Evolutionary conservation across 2,329 filamentous ascomycete species (phyloP).

Genomic region (Cladorrhinum sp.): DNA sequence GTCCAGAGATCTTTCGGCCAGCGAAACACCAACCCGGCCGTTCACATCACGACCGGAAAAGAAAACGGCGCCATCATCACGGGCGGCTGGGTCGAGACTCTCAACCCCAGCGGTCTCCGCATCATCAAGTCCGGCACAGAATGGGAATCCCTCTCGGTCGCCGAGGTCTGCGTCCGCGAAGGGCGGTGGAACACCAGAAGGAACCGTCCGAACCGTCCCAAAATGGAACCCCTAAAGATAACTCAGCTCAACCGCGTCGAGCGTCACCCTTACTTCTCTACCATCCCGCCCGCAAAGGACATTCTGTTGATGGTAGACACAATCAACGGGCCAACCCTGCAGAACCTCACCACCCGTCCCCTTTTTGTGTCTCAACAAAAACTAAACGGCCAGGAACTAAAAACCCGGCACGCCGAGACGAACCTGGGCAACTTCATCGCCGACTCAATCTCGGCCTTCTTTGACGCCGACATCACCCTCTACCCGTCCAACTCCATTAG

Average conservation of each 20-base stretch:
- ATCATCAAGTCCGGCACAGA: neutral
- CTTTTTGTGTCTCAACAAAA: neutral
- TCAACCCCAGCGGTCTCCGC: neutral
- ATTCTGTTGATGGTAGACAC: slow-evolving; percentile 1
- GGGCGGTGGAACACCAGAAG: neutral
- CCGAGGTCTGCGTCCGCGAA: neutral
- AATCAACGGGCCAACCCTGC: neutral
- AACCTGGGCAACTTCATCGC: slow-evolving; percentile 3
- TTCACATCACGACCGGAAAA: neutral
- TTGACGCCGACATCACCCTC: neutral
- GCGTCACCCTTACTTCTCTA: neutral
- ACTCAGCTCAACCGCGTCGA: neutral
- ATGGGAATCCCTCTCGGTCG: neutral
- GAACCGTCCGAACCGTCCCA: neutral
- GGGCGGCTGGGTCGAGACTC: neutral
- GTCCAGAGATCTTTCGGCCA: neutral
- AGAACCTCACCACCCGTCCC: neutral
- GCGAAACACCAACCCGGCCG: neutral
- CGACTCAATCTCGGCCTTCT: slow-evolving; percentile 2
- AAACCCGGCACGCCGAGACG: neutral
- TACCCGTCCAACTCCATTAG: neutral
- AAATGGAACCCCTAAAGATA: neutral
- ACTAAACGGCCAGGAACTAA: neutral
- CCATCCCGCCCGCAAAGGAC: neutral
- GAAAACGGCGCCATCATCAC: neutral